A percentile compares a stretch with the other conserved stretches of the same genome.
phyloP scores from a whole-genome alignment of 108 stramenopile genomes.

The Parmales sp. region DNA sequence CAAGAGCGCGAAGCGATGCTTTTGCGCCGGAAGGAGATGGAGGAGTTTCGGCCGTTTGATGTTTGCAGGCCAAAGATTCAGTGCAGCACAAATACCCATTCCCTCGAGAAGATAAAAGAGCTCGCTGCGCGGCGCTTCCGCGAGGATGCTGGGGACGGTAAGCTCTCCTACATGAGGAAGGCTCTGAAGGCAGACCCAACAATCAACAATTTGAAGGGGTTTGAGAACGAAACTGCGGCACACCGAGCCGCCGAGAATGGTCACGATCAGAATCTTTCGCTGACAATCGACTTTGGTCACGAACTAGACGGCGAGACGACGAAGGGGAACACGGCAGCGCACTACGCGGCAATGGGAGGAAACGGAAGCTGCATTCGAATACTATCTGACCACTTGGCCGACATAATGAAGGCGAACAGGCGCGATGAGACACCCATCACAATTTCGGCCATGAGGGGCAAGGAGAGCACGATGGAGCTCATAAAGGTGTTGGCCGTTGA shows the following conservation, averaged over 20 bases:
- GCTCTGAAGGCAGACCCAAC: no score
- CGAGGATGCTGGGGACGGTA: neutral
- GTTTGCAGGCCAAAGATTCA: no score
- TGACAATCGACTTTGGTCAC: neutral
- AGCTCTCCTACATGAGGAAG: neutral
- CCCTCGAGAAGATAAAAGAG: no score
- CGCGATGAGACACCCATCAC: neutral
- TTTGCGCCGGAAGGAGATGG: no score
- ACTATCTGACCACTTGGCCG: neutral
- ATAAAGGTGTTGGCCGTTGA: neutral
- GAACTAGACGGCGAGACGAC: neutral
- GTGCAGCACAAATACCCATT: no score
- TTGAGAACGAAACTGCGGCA: no score
- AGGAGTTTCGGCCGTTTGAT: no score
- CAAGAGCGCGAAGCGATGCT: no score
- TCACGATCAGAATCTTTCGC: neutral
- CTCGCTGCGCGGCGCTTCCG: no score
- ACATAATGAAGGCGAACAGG: slow-evolving; percentile 1
- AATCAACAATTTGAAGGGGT: no score
- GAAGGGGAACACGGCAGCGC: neutral
- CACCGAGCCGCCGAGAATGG: slow-evolving; percentile 4
- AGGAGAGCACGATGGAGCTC: slow-evolving; percentile 8
- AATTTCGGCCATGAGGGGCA: neutral
- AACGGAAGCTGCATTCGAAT: neutral
- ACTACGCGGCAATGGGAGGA: slow-evolving; percentile 6